Evolutionary conservation across 2,329 filamentous ascomycete genomes (phyloP).

Genomic region (Colletotrichum shisoi): DNA sequence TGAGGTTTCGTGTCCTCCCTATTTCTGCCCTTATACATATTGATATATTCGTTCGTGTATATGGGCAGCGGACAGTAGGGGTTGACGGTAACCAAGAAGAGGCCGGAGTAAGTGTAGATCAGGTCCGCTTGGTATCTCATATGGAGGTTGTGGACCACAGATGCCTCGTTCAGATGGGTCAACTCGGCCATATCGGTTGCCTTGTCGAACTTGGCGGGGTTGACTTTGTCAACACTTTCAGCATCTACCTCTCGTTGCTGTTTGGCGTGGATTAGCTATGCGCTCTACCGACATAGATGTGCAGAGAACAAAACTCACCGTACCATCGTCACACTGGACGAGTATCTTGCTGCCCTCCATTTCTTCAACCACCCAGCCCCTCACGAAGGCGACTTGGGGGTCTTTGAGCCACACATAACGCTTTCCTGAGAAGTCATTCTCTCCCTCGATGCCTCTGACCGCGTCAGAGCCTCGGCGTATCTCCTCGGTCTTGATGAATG

Average conservation of each 20-base stretch:
- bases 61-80: constrained; percentile 95
- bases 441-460: constrained; percentile 83
- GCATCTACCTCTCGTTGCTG: constrained; percentile 86
- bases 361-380: constrained; percentile 91
- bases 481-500: constrained; percentile 92
- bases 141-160: constrained; percentile 95
- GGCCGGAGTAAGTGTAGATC: constrained; percentile 97
- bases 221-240: constrained; percentile 96
- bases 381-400: constrained; percentile 84
- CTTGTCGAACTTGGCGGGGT: constrained; percentile 99
- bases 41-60: constrained; percentile 95
- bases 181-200: constrained; percentile 99
- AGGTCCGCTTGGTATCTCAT: constrained; percentile 94
- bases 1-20: constrained; percentile 96
- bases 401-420: constrained; percentile 98
- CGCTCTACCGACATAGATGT: not conserved
- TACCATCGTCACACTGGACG: constrained; percentile 93
- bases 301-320: constrained; percentile 62
- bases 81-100: constrained; percentile 97
- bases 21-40: constrained; percentile 93
- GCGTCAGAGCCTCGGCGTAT: constrained; percentile 65
- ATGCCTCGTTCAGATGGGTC: constrained; percentile 96
- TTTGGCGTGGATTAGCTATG: constrained; percentile 39
- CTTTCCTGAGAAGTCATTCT: constrained; percentile 98
- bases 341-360: constrained; percentile 72